Percentiles rank a stretch among this genome's conserved stretches.
Evolutionary conservation across 805 yeast genomes (phyloP).

Genomic region (Lipomyces japonicus): DNA sequence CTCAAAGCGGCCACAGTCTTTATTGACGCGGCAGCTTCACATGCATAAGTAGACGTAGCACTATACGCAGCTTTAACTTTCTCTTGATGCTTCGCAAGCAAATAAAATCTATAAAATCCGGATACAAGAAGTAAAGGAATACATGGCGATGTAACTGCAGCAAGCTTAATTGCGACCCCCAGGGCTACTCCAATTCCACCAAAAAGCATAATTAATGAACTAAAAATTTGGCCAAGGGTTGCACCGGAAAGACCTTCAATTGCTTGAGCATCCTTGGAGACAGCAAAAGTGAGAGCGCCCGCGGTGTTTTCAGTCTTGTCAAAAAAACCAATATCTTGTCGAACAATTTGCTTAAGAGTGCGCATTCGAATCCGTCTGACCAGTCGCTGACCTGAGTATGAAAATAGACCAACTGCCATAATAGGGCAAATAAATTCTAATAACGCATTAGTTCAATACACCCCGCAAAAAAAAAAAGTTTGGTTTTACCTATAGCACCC

Average conservation of each 20-base stretch:
- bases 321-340: conserved; percentile 34
- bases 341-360: conserved; percentile 30
- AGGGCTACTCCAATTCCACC: conserved; percentile 41
- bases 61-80: conserved; percentile 40
- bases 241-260: conserved; percentile 35
- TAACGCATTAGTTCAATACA: conserved; percentile 32
- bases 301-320: conserved; percentile 32
- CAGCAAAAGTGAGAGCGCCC: conserved; percentile 31
- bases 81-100: conserved; percentile 39
- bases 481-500: conserved; percentile 41
- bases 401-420: conserved; percentile 25
- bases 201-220: conserved; percentile 31
- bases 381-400: conserved; percentile 30
- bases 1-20: conserved; percentile 44
- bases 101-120: conserved; percentile 41
- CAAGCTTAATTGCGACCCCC: conserved; percentile 42
- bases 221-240: conserved; percentile 33
- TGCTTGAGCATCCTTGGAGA: conserved; percentile 35
- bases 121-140: conserved; percentile 39
- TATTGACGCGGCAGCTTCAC: conserved; percentile 42
- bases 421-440: conserved; percentile 30
- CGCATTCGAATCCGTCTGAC: conserved; percentile 32
- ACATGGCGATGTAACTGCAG: conserved; percentile 42
- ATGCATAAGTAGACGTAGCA: conserved; percentile 35
- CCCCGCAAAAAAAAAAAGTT: conserved; percentile 32